These are phyloP conservation scores for Rhizophagus prolifer DNA, from an alignment of 192 early-diverging fungal genomes.

Conservation along the genomic window DNA sequence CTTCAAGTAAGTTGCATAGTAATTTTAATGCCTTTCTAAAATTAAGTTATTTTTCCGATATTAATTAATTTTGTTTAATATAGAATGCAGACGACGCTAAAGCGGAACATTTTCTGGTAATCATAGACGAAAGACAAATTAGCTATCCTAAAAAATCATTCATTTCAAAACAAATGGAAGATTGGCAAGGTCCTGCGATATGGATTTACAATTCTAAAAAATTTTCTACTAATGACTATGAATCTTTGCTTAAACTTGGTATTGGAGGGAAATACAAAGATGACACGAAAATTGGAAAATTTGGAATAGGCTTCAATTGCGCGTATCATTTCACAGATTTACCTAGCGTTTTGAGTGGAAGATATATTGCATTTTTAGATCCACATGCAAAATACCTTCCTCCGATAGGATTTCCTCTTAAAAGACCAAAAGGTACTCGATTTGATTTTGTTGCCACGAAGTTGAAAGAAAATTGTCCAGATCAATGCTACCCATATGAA, in stretches of 20 bases:
- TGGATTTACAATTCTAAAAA: constrained; percentile 29
- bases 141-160: background rate
- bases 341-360: background rate
- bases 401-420: background rate
- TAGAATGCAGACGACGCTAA: background rate
- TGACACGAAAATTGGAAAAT: background rate
- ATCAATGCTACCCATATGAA: background rate
- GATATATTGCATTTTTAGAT: background rate
- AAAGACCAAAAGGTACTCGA: background rate
- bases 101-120: background rate
- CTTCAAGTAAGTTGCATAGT: background rate
- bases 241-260: constrained; percentile 18
- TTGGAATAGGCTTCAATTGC: background rate
- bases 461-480: background rate
- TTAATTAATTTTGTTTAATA: too few relatives aligned
- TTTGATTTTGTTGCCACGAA: background rate
- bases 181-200: constrained; percentile 33
- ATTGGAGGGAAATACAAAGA: background rate
- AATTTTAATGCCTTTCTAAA: background rate
- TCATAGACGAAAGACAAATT: constrained; percentile 6
- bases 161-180: constrained; percentile 11
- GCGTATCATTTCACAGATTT: background rate
- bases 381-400: background rate
- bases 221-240: constrained; percentile 22
- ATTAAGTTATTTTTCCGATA: too few relatives aligned